Conservation (phyloP, 257 asterid species). For the Nicotiana paniculata region DNA sequence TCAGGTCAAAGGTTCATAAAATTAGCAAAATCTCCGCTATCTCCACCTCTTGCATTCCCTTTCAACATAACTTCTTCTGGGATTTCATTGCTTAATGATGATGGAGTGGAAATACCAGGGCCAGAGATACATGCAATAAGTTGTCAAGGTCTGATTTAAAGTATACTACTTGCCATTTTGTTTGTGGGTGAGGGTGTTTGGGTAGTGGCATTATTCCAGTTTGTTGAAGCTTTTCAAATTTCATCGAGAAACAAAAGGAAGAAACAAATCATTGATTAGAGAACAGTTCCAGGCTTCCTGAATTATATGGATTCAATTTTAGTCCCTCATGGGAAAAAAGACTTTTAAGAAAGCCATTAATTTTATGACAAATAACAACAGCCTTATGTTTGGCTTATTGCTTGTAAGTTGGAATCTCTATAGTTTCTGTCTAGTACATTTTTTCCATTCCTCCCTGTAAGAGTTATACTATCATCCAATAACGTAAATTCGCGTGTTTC, state of each 20-base stretch:
- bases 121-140: constrained; percentile 54
- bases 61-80: constrained; percentile 60
- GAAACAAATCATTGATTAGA: neutral
- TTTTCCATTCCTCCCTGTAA: neutral
- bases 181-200: neutral
- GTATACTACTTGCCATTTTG: neutral
- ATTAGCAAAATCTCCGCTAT: constrained; percentile 74
- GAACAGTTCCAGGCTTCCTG: neutral
- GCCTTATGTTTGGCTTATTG: neutral
- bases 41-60: constrained; percentile 60
- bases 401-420: neutral
- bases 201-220: neutral
- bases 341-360: neutral
- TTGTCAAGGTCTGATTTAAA: constrained; percentile 45
- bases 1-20: constrained; percentile 74
- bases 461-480: neutral
- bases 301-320: neutral
- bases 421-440: neutral
- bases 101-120: constrained; percentile 62
- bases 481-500: neutral
- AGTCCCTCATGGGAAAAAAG: neutral
- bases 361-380: neutral
- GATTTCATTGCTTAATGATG: constrained; percentile 54
- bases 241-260: neutral
- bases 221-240: neutral